A percentile compares a stretch with the other conserved stretches of the same genome.
phyloP scores from a whole-genome alignment of 176 grass and related monocot genomes.

The Aegilops umbellulata region DNA sequence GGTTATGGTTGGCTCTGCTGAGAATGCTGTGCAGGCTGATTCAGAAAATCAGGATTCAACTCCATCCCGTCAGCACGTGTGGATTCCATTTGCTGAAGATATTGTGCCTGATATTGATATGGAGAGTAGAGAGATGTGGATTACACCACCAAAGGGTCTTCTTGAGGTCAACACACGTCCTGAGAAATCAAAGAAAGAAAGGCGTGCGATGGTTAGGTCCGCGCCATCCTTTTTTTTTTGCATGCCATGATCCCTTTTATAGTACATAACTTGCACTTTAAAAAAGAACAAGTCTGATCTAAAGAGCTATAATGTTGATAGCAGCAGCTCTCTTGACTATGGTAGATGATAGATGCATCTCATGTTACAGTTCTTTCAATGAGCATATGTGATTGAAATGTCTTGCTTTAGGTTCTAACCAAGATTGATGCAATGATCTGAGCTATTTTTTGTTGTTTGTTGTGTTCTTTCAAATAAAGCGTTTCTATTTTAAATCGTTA shows the following conservation, averaged over 20 bases:
- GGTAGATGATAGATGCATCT: neutral
- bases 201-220: slow-evolving; percentile 87
- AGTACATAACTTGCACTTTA: slow-evolving; percentile 6
- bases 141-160: slow-evolving; percentile 93
- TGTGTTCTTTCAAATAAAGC: slow-evolving; percentile 13
- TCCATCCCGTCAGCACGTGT: slow-evolving; percentile 53
- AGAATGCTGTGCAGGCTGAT: slow-evolving; percentile 8
- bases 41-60: slow-evolving; percentile 34
- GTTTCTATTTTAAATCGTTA: neutral
- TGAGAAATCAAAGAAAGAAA: slow-evolving; percentile 87
- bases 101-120: slow-evolving; percentile 90
- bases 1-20: slow-evolving; percentile 44
- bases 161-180: slow-evolving; percentile 83
- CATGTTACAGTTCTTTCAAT: slow-evolving; percentile 9
- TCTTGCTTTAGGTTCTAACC: neutral
- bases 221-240: slow-evolving; percentile 47
- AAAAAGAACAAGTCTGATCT: neutral
- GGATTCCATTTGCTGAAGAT: slow-evolving; percentile 90
- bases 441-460: neutral
- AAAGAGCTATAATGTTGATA: slow-evolving; percentile 7
- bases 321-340: neutral
- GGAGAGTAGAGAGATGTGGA: slow-evolving; percentile 74
- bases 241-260: slow-evolving; percentile 13
- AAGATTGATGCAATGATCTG: neutral
- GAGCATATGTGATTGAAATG: neutral